These are phyloP conservation scores for Aquilaria yunnanensis DNA, from an alignment of 345 rosid species.

Conservation along the genomic window DNA sequence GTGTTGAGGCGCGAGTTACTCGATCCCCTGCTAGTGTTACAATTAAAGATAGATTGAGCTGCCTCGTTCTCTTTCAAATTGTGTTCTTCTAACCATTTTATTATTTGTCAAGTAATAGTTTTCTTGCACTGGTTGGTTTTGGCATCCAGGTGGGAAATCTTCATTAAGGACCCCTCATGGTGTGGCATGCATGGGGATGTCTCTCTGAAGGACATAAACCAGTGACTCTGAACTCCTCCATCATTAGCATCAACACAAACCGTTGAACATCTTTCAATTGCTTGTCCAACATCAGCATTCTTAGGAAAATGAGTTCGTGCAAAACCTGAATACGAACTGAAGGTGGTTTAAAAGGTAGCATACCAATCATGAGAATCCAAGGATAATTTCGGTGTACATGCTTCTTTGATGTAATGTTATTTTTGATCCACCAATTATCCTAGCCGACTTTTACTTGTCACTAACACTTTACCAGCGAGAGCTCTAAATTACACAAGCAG, in stretches of 20 bases:
- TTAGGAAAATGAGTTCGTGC: conserved; percentile 96
- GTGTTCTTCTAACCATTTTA: background rate
- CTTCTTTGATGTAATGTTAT: too few species aligned
- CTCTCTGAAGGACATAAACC: conserved; percentile 94
- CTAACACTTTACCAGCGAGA: too few species aligned
- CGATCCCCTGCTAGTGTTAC: conserved; percentile 58
- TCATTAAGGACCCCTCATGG: conserved; percentile 66
- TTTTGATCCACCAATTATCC: too few species aligned
- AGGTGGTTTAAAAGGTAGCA: conserved; percentile 93
- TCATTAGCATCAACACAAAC: conserved; percentile 42
- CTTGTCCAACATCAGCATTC: conserved; percentile 87
- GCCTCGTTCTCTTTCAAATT: background rate
- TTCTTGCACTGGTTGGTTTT: background rate
- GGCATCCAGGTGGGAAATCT: conserved; percentile 64
- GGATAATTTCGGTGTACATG: conserved; percentile 28
- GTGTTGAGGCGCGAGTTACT: conserved; percentile 29
- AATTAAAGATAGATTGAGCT: conserved; percentile 49
- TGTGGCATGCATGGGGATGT: conserved; percentile 82
- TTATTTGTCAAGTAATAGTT: background rate
- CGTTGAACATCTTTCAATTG: conserved; percentile 38
- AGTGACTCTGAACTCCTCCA: conserved; percentile 64
- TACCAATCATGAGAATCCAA: conserved; percentile 90
- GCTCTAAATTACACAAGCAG: too few species aligned
- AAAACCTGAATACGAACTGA: conserved; percentile 94
- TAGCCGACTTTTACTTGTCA: too few species aligned